Evolutionary conservation across 2,329 filamentous ascomycete species (phyloP).

Genomic region (Zasmidium angulare): DNA sequence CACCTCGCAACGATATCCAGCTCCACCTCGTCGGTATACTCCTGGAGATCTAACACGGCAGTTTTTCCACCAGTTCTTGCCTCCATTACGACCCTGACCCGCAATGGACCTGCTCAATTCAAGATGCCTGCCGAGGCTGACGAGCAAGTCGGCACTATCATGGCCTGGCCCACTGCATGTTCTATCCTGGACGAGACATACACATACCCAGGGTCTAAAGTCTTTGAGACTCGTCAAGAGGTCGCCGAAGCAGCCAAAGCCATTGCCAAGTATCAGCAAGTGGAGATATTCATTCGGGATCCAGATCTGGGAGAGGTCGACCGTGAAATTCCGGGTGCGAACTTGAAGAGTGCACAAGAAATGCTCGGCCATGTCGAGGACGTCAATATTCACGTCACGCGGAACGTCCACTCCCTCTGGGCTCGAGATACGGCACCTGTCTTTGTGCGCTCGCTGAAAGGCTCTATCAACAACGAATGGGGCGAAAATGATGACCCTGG

Average conservation of each 20-base stretch:
- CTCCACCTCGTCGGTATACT: background rate
- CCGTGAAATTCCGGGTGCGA: background rate
- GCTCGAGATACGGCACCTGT: conserved; percentile 21
- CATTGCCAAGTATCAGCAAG: conserved; percentile 12
- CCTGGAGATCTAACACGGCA: background rate
- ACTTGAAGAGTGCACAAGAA: conserved; percentile 3
- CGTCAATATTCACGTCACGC: conserved; percentile 6
- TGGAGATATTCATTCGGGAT: conserved; percentile 12
- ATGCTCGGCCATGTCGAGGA: conserved; percentile 7
- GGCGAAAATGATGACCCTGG: conserved; percentile 9
- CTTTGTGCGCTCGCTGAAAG: conserved; percentile 12
- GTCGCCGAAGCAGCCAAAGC: conserved; percentile 9
- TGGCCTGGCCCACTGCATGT: conserved; percentile 10
- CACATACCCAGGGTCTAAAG: conserved; percentile 4
- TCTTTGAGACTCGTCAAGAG: conserved; percentile 7
- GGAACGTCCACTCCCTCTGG: conserved; percentile 17
- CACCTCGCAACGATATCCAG: too few species aligned
- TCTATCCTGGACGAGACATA: conserved; percentile 8
- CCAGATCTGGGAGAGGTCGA: background rate
- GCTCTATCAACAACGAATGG: conserved; percentile 8
- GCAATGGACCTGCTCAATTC: background rate
- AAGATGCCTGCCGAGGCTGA: conserved; percentile 13
- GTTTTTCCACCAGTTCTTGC: background rate
- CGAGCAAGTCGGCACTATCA: conserved; percentile 12
- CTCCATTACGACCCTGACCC: background rate